phyloP scores from a whole-genome alignment of 768 basidiomycete genomes.

The Tylopilus plumbeoviolaceoides region DNA sequence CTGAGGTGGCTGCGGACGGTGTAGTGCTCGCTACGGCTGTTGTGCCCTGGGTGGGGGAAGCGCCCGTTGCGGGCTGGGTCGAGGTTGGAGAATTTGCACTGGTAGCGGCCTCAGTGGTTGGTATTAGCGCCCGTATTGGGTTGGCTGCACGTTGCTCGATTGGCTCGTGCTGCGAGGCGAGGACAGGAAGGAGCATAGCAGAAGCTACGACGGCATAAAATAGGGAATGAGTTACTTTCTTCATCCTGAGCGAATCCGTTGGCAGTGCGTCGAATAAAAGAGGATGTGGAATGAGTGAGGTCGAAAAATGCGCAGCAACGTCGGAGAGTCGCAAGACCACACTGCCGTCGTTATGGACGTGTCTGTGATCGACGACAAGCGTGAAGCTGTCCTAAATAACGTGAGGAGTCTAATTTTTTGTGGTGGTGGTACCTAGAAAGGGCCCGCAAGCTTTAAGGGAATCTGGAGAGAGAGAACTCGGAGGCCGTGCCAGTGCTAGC shows the following conservation, averaged over 20 bases:
- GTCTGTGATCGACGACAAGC: conserved; percentile 1
- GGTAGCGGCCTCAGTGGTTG: not conserved
- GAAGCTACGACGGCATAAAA: conserved; percentile 27
- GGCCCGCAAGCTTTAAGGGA: not conserved
- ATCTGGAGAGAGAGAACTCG: conserved; percentile 5
- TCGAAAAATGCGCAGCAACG: conserved; percentile 24
- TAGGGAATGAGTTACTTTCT: conserved; percentile 21
- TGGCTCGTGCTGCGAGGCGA: conserved; percentile 20
- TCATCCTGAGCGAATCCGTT: conserved; percentile 20
- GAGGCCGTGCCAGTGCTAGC: not conserved
- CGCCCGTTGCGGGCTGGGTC: not conserved
- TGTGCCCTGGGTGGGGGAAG: not conserved
- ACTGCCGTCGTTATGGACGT: conserved; percentile 7
- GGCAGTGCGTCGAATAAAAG: conserved; percentile 3
- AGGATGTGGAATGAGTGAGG: conserved; percentile 18
- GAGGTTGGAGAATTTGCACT: not conserved
- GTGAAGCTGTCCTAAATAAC: not conserved
- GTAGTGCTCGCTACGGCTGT: conserved; percentile 9
- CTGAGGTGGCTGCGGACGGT: conserved; percentile 4
- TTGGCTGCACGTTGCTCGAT: conserved; percentile 10
- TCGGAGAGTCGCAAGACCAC: conserved; percentile 13
- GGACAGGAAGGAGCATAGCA: conserved; percentile 23
- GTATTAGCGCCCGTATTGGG: conserved; percentile 16
- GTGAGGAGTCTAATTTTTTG: not conserved
- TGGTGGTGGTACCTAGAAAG: not conserved